Conservation (phyloP, 108 stramenopile species). For the Parietichytrium sp. region DNA sequence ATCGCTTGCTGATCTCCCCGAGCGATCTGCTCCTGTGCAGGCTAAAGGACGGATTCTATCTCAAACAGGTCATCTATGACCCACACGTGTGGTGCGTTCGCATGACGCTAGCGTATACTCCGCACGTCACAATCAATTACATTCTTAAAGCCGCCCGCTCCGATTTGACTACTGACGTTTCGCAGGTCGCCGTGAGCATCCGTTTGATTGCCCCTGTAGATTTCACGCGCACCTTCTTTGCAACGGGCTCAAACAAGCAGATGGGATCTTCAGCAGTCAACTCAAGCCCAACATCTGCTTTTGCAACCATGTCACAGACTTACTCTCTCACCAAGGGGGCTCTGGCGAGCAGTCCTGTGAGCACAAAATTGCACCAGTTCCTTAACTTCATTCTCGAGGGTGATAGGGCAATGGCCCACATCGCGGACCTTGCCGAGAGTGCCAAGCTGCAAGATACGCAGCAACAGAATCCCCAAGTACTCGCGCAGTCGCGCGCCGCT, state of each 20-base stretch:
- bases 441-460: no score
- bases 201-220: background rate
- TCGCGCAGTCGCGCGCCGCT: no score
- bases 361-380: background rate
- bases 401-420: background rate
- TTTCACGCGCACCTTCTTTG: background rate
- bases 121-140: background rate
- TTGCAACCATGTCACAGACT: no score
- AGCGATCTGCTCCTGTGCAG: background rate
- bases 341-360: no score
- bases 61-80: background rate
- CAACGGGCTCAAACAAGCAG: no score
- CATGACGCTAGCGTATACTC: background rate
- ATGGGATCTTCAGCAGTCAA: background rate
- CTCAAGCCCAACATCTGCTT: no score
- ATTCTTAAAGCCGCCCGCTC: background rate
- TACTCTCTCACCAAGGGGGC: no score
- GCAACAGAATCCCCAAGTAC: no score
- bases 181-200: background rate
- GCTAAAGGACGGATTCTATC: constrained; percentile 13
- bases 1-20: background rate
- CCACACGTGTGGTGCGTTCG: background rate
- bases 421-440: no score
- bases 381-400: background rate
- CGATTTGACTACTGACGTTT: background rate